Evolutionary conservation across 805 yeast genomes (phyloP).

Genomic region (Pichia thaimueangensis): DNA sequence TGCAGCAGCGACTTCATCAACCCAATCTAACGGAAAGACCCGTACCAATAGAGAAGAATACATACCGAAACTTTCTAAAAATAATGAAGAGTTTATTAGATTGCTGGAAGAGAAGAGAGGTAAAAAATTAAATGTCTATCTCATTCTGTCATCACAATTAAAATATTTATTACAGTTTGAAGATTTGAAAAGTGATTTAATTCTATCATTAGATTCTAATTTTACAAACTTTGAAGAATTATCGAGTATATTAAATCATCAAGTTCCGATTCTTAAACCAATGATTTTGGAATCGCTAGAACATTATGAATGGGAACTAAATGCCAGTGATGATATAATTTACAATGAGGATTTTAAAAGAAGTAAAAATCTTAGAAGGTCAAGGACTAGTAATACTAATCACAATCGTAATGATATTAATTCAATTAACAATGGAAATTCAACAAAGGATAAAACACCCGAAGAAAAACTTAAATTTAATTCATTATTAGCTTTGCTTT

Average conservation of each 20-base stretch:
- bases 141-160: slow-evolving; percentile 42
- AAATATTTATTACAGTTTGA: slow-evolving; percentile 29
- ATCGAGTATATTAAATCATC: slow-evolving; percentile 8
- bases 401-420: neutral
- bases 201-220: slow-evolving; percentile 44
- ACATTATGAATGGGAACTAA: slow-evolving; percentile 29
- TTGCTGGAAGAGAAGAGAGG: slow-evolving; percentile 15
- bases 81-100: slow-evolving; percentile 21
- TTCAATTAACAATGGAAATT: neutral
- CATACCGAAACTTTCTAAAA: slow-evolving; percentile 26
- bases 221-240: slow-evolving; percentile 13
- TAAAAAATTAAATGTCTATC: slow-evolving; percentile 30
- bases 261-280: slow-evolving; percentile 41
- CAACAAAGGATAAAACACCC: neutral
- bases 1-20: neutral
- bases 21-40: neutral
- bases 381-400: neutral
- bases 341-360: neutral
- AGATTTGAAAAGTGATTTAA: slow-evolving; percentile 34
- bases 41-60: slow-evolving; percentile 27
- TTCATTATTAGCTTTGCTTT: slow-evolving; percentile 17
- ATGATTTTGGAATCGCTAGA: slow-evolving; percentile 40
- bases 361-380: neutral
- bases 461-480: slow-evolving; percentile 10
- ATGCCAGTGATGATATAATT: slow-evolving; percentile 6